A percentile compares a stretch with the other conserved stretches of the same genome.
Conservation (phyloP, 345 rosid species). For the Bruguiera parviflora region DNA sequence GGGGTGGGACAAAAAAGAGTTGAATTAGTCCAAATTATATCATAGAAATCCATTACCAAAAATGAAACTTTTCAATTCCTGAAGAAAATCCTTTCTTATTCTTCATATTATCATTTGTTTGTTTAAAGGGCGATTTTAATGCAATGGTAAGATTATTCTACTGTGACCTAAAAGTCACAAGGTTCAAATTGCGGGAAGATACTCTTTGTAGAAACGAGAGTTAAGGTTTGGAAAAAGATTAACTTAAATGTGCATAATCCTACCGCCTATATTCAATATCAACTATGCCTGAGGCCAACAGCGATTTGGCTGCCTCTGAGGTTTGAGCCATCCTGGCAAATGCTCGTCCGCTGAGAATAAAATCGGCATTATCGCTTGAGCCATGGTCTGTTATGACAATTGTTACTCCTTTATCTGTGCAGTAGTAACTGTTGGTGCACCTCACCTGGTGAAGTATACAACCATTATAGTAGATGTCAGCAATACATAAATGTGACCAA, state of each 20-base stretch:
- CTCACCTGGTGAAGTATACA: conserved; percentile 39
- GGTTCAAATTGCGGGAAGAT: no score
- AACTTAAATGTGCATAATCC: conserved; percentile 10
- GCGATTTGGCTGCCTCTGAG: conserved; percentile 37
- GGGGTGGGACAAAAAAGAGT: not conserved
- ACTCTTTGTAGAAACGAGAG: no score
- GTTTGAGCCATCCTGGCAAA: conserved; percentile 61
- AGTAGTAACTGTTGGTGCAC: conserved; percentile 48
- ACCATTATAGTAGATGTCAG: not conserved
- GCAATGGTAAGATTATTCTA: no score
- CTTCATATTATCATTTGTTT: no score
- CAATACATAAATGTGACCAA: not conserved
- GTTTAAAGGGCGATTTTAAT: no score
- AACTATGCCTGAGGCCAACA: conserved; percentile 48
- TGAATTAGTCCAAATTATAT: conserved; percentile 5
- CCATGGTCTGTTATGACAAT: conserved; percentile 64
- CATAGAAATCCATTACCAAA: no score
- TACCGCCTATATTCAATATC: conserved; percentile 61
- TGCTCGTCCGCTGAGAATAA: conserved; percentile 56
- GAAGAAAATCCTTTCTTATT: not conserved
- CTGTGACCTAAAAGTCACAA: no score
- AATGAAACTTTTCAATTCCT: not conserved
- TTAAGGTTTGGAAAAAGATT: not conserved
- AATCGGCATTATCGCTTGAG: conserved; percentile 43
- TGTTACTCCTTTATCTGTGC: conserved; percentile 52